phyloP scores from a whole-genome alignment of 2,329 filamentous ascomycete species.

The Chaetomiaceae sp. region DNA sequence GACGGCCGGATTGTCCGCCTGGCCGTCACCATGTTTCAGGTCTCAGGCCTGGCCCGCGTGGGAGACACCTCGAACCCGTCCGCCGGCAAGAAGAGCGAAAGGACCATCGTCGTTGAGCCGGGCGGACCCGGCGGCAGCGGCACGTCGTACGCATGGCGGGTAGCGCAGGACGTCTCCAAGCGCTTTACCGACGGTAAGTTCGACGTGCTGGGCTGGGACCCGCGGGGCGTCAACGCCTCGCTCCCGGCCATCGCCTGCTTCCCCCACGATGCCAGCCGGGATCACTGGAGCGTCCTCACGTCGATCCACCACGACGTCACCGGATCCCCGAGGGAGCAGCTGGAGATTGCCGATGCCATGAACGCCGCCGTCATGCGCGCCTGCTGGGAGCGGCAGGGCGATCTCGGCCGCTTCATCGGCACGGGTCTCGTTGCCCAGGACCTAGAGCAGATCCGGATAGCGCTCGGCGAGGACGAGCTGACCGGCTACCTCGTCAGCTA shows the following conservation, averaged over 20 bases:
- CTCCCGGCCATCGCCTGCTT: constrained; percentile 42
- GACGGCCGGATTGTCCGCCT: constrained; percentile 40
- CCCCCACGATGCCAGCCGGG: constrained; percentile 39
- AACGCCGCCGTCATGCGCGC: constrained; percentile 39
- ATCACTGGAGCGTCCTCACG: constrained; percentile 40
- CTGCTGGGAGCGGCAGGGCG: constrained; percentile 38
- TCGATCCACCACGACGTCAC: constrained; percentile 35
- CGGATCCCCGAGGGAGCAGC: constrained; percentile 31
- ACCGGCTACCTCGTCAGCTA: constrained; percentile 47
- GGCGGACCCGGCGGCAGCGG: constrained; percentile 47
- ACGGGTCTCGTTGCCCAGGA: constrained; percentile 44
- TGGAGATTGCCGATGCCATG: constrained; percentile 41
- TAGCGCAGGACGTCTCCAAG: constrained; percentile 32
- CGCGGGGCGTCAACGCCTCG: constrained; percentile 45
- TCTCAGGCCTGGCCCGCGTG: constrained; percentile 36
- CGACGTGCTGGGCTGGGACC: constrained; percentile 49
- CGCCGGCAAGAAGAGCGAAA: constrained; percentile 33
- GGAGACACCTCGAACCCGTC: constrained; percentile 1
- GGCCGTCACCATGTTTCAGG: constrained; percentile 45
- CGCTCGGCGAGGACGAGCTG: constrained; percentile 40
- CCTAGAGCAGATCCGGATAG: constrained; percentile 42
- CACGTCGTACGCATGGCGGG: constrained; percentile 36
- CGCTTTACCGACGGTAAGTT: constrained; percentile 38
- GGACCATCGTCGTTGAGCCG: constrained; percentile 45
- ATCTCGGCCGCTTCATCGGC: constrained; percentile 40